These are phyloP conservation scores for Penicillium fuscoglaucum DNA, from an alignment of 2,329 filamentous ascomycete species.

Conservation along the genomic window DNA sequence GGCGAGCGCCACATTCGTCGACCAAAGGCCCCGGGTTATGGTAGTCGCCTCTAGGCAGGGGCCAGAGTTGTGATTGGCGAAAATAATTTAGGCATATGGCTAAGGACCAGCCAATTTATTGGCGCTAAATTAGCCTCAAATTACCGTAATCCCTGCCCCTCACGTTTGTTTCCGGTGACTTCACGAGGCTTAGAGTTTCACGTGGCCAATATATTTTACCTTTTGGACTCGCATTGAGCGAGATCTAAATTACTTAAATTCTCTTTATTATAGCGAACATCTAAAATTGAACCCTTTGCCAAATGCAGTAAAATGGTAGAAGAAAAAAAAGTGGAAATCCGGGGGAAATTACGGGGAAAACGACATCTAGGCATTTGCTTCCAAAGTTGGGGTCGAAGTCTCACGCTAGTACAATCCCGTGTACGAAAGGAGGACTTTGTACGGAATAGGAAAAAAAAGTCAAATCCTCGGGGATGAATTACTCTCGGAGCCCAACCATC, in stretches of 20 bases:
- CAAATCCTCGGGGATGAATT: background rate
- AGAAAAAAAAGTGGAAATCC: background rate
- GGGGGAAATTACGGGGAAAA: background rate
- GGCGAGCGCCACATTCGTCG: conserved; percentile 6
- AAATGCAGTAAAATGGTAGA: background rate
- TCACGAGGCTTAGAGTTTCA: background rate
- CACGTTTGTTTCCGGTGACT: background rate
- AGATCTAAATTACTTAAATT: background rate
- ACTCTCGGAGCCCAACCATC: background rate
- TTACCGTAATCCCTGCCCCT: background rate
- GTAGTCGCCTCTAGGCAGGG: background rate
- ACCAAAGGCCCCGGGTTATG: background rate
- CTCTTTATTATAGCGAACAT: no score
- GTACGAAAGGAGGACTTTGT: background rate
- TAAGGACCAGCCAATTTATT: no score
- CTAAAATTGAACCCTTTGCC: background rate
- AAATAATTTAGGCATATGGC: background rate
- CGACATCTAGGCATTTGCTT: background rate
- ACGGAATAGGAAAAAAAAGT: background rate
- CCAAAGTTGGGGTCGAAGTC: background rate
- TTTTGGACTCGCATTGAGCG: background rate
- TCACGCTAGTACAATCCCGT: background rate
- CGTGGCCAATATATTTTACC: background rate
- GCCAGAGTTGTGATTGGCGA: background rate
- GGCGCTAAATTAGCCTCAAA: background rate